These are phyloP conservation scores for Onygenales sp. DNA, from an alignment of 2,329 filamentous ascomycete species.

Conservation along the genomic window DNA sequence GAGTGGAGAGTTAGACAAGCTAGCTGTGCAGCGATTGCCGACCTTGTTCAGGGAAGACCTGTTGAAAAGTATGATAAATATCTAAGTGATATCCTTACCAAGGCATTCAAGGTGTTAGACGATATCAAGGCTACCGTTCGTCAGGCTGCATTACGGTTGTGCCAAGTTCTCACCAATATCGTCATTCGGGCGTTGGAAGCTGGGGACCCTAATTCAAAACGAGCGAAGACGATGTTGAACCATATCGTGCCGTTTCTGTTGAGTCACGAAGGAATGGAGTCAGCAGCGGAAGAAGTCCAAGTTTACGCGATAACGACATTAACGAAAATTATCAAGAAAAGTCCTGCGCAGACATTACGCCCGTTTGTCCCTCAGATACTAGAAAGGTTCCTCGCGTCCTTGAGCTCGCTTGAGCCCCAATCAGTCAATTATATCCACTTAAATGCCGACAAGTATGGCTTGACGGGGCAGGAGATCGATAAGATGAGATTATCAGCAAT, in stretches of 20 bases:
- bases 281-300: conserved; percentile 77
- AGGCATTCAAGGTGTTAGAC: conserved; percentile 83
- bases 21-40: conserved; percentile 79
- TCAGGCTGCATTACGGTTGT: conserved; percentile 68
- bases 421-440: conserved; percentile 88
- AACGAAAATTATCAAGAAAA: conserved; percentile 81
- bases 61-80: conserved; percentile 72
- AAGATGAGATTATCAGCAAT: conserved; percentile 74
- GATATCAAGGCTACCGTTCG: conserved; percentile 92
- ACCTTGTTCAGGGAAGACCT: conserved; percentile 73
- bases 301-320: conserved; percentile 74
- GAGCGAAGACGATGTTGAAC: conserved; percentile 69
- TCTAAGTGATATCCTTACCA: conserved; percentile 74
- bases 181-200: conserved; percentile 79
- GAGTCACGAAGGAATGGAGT: conserved; percentile 82
- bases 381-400: conserved; percentile 66
- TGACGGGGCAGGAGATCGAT: conserved; percentile 83
- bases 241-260: conserved; percentile 85
- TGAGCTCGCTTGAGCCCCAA: conserved; percentile 84
- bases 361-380: conserved; percentile 76
- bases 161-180: conserved; percentile 72
- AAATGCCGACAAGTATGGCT: conserved; percentile 71
- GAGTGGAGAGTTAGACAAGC: conserved; percentile 94
- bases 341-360: conserved; percentile 61
- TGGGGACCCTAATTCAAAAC: conserved; percentile 55